These are phyloP conservation scores for Coemansia sp. DNA, from an alignment of 192 early-diverging fungal species.

Conservation along the genomic window DNA sequence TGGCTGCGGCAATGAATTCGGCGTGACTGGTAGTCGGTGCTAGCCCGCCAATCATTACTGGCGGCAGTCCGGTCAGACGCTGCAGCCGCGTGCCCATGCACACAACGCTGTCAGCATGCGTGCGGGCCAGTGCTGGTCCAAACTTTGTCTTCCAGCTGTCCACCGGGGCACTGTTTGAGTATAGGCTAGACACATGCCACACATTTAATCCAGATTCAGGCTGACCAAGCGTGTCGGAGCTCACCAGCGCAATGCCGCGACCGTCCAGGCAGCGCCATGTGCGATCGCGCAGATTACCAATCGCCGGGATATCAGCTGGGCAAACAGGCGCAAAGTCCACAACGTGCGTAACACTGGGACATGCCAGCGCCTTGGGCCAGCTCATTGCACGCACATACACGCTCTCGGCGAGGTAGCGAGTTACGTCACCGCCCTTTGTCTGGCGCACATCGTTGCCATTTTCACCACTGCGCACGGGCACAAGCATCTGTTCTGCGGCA, in stretches of 20 bases:
- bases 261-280: conserved; percentile 85
- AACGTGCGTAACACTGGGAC: conserved; percentile 59
- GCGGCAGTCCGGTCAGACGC: conserved; percentile 79
- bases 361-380: conserved; percentile 23
- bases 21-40: conserved; percentile 79
- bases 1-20: conserved; percentile 80
- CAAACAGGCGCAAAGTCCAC: conserved; percentile 73
- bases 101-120: conserved; percentile 56
- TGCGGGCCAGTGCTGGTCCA: conserved; percentile 70
- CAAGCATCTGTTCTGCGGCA: conserved; percentile 56
- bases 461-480: conserved; percentile 72
- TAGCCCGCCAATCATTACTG: conserved; percentile 87
- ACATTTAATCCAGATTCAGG: too few species aligned
- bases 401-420: conserved; percentile 13
- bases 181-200: not conserved
- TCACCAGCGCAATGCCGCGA: conserved; percentile 61
- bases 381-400: conserved; percentile 22
- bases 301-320: conserved; percentile 71
- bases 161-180: not conserved
- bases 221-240: not conserved
- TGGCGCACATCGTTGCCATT: conserved; percentile 46
- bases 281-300: conserved; percentile 22
- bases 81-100: conserved; percentile 84
- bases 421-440: not conserved
- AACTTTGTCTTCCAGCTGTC: conserved; percentile 78